Evolutionary conservation across 352 stramenopile species (phyloP), one percentile per base, ranked within the genome.

Genomic region (Pilasporangium apinafurcum): DNA sequence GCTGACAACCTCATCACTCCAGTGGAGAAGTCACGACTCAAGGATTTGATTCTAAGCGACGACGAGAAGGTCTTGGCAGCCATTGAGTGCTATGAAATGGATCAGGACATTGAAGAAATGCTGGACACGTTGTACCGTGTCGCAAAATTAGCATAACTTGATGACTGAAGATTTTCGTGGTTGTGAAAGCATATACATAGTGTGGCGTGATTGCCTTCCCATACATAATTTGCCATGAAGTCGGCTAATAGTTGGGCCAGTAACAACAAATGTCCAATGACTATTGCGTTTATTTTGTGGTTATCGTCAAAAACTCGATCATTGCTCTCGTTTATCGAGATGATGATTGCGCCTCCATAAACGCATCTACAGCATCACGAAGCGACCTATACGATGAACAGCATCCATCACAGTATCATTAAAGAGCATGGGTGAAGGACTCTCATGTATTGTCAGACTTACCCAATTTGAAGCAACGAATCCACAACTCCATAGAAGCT

Each of bases 71-170:
- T 93, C 6, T 60, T 88, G 6, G 74, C 67, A 6, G 82, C 79
- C 12, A 71, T 92, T n/a, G 75, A 88, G 48, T 71, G 69, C 56
- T 93, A 92, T 58, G 77, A 92, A 39, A 40, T 73, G 36, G 79
- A 93, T 53, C 68, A 85, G 41, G 75, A 93, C 54, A 83, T 92
- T 22, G 74, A 92, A 25, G 82, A 86, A 47, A 83, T 92, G 69
- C 72, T 93, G 35, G 82, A 93, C 51, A 85, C 74, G 42, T 53
- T 93, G 26, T 88, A 87, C 35, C 73, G 77, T 22, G 71, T 92
- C 13, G 76, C 79, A 2, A 89, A 89, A 48, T 48, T 80, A 12
- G 58, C 51, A 8, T 67, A 48, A 29, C 12, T 8, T n/a, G n/a
- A n/a, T n/a, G n/a, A n/a, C n/a, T n/a, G n/a, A n/a, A n/a, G n/a